Conservation (phyloP, 2,329 filamentous ascomycete genomes). For the Westerdykella sp. region DNA sequence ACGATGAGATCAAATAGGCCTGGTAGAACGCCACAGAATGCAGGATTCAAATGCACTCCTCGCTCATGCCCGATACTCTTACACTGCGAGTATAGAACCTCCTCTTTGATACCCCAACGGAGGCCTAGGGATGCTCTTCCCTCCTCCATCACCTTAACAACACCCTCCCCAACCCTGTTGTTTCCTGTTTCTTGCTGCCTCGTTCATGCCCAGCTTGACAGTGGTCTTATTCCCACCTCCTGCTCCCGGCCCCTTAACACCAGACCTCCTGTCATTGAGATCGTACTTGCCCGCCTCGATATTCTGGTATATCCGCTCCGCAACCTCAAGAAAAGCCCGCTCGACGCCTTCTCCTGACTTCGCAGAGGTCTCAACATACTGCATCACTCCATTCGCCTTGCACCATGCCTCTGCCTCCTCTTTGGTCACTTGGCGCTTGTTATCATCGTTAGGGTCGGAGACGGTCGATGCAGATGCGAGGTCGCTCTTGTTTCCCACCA, state of each 20-base stretch:
- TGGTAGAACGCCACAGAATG: too few relatives aligned
- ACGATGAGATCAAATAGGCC: too few relatives aligned
- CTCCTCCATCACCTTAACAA: conserved; percentile 12
- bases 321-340: conserved; percentile 84
- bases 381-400: conserved; percentile 71
- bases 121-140: too few relatives aligned
- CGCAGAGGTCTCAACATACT: conserved; percentile 93
- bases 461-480: conserved; percentile 51
- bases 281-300: conserved; percentile 95
- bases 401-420: conserved; percentile 91
- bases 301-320: conserved; percentile 92
- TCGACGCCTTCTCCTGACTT: conserved; percentile 95
- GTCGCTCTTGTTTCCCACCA: conserved; percentile 95
- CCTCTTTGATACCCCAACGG: too few relatives aligned
- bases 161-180: conserved; percentile 31
- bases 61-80: too few relatives aligned
- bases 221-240: conserved; percentile 37
- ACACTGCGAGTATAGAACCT: too few relatives aligned
- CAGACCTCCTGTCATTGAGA: conserved; percentile 83
- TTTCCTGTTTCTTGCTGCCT: conserved; percentile 29
- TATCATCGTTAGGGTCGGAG: conserved; percentile 39
- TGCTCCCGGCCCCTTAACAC: conserved; percentile 68
- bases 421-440: conserved; percentile 70
- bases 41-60: too few relatives aligned
- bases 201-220: conserved; percentile 42